Evolutionary conservation across 148 eudicot species (phyloP).

Genomic region (Gaultheria prostrata): DNA sequence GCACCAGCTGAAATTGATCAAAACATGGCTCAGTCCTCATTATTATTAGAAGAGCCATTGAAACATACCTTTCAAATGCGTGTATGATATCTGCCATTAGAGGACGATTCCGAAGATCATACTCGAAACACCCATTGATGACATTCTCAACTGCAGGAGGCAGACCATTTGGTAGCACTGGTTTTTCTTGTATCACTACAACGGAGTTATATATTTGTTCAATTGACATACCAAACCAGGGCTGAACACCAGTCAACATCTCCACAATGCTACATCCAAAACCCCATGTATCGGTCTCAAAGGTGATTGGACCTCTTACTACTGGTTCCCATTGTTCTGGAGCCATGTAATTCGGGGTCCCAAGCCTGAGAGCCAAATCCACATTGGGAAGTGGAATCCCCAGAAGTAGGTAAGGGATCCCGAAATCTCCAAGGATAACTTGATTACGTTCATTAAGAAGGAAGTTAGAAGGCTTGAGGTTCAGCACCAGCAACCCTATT

Average conservation of each 20-base stretch:
- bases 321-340: conserved; percentile 96
- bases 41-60: neutral
- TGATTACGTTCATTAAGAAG: conserved; percentile 62
- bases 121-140: conserved; percentile 81
- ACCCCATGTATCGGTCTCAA: conserved; percentile 87
- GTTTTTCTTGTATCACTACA: conserved; percentile 71
- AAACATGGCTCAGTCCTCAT: neutral
- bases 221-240: conserved; percentile 69
- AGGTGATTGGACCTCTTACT: conserved; percentile 73
- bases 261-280: conserved; percentile 77
- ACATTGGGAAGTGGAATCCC: conserved; percentile 48
- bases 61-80: conserved; percentile 60
- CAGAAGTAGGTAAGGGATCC: conserved; percentile 66
- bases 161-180: conserved; percentile 65
- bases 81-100: conserved; percentile 54
- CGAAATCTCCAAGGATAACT: conserved; percentile 68
- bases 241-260: conserved; percentile 74
- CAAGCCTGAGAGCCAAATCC: conserved; percentile 47
- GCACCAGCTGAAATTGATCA: neutral
- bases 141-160: conserved; percentile 67
- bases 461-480: conserved; percentile 83
- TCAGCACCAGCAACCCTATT: conserved; percentile 55
- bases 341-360: conserved; percentile 87
- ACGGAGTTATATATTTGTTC: conserved; percentile 63
- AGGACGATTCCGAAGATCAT: conserved; percentile 76